Evolutionary conservation across 495 filamentous ascomycete genomes (phyloP), one percentile per base, ranked within the genome.

Genomic region (Hyaloscypha variabilis): DNA sequence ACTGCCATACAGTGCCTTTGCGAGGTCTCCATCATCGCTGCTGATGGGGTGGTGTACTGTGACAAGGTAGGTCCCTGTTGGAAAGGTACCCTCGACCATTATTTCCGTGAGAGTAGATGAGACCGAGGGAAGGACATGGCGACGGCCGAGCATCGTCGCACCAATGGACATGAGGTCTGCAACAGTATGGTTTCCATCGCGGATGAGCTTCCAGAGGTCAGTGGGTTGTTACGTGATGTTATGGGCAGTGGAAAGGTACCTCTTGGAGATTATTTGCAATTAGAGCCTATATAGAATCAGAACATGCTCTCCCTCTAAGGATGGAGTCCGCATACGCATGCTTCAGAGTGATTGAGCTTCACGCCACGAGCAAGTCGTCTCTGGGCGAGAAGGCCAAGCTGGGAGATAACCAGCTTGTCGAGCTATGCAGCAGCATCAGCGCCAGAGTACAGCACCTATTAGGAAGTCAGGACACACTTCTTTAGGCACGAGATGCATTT

Each of bases 361-460:
- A 97, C 86, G 58, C 95, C 95, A 64, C 95, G 83, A 52, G 95
- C 95, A 46, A 99, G 88, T 60, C 95, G 87, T 49, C 87, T 83
- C 80, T 99, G 95, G 63, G 95, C 95, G 61, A 97, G 83, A 64
- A 90, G 83, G 58, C 96, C 95, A 55, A 96, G 78, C 73, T 97
- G 93, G 30, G 93, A 94, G 74, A 96, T 94, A 71, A 88, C 83
- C 78, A 99, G 92, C 86, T 99, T 99, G 82, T 99, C 95, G 69
- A 98, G 80, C 96, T 98, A 23, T 39, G 60, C 34, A 58, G 29
- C 51, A 58, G 56, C 24, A 13, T 23, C 58, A 58, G 29, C n/a
- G 5, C 6, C 25, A 34, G 3, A 5, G 14, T 31, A 3, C 54
- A 58, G n/a, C 54, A 8, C 26, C 17, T 3, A 34, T 21, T 30